Conservation (phyloP, 768 basidiomycete species). For the Ramaria rubella region DNA sequence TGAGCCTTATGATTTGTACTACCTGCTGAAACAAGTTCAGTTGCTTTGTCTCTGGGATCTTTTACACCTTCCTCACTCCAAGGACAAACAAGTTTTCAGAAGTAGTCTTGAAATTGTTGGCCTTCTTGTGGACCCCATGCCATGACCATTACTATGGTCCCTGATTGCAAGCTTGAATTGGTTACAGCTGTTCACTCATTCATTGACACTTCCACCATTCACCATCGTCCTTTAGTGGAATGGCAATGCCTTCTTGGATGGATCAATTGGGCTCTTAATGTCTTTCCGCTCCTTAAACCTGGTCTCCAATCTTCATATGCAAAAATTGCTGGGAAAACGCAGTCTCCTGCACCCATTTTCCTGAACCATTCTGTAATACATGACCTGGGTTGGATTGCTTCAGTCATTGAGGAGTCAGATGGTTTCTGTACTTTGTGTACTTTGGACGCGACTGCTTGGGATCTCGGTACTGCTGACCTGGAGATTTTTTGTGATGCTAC, state of each 20-base stretch:
- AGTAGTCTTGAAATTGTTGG: constrained; percentile 31
- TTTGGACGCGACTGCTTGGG: too few species aligned
- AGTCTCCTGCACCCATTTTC: too few species aligned
- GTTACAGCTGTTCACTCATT: constrained; percentile 12
- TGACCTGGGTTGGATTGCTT: too few species aligned
- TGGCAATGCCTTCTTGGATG: constrained; percentile 31
- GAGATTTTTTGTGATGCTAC: too few species aligned
- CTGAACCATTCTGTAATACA: too few species aligned
- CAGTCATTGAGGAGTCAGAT: too few species aligned
- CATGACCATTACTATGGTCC: constrained; percentile 26
- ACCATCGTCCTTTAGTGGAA: constrained; percentile 12
- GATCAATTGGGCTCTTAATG: constrained; percentile 40
- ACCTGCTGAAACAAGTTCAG: constrained; percentile 28
- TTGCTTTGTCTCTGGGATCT: constrained; percentile 36
- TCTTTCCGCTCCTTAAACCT: too few species aligned
- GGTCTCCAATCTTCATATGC: too few species aligned
- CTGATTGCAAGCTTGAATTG: constrained; percentile 16
- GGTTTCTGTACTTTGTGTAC: too few species aligned
- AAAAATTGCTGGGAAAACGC: too few species aligned
- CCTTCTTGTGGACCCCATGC: constrained; percentile 30
- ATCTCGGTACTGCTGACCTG: too few species aligned
- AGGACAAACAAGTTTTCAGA: constrained; percentile 34
- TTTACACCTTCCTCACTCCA: constrained; percentile 33
- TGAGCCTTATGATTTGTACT: constrained; percentile 21
- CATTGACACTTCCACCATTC: neutral